Evolutionary conservation across 768 basidiomycete genomes (phyloP), one percentile per base, ranked within the genome.

Genomic region (Mrakia blollopis): DNA sequence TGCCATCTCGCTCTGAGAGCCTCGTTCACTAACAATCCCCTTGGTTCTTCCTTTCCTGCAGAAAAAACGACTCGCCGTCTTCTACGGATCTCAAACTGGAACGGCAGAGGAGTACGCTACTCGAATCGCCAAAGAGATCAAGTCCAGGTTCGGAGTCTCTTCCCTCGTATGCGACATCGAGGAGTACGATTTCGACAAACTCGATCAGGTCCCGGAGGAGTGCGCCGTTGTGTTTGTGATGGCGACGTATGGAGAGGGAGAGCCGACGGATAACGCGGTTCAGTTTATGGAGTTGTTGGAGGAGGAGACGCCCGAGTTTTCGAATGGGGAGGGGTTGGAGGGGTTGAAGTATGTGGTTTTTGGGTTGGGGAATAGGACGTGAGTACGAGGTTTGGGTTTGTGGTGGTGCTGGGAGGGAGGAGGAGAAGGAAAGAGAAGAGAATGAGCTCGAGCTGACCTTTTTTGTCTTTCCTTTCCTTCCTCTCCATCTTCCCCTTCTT

Each of bases 191-290:
- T 98, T 98, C 82, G 93, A 95, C 83, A 94, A 92, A 83, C 89
- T 98, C 79, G 96, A 98, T 84, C 87, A 90, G 82, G 83, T 98
- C 39, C 92, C 97, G 0, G 91, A 91, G 80, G 91, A 94, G 83
- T 90, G 88, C 79, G 91, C 90, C 28, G 93, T 90, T 75, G 89
- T 99, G 84, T 98, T 99, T 83, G 93, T 95, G 81, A 88, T 98
- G 89, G 96, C 96, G 16, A 98, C 96, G 18, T 99, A 99, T 81
- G 96, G 96, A 79, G 96, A 99, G 86, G 96, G 96, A 76, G 96
- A 99, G 84, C 96, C 96, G 44, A 98, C 96, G 16, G 96, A 99
- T 83, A 99, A 98, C 83, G 94, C 96, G 8, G 92, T 97, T 21
- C 89, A 91, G 79, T 89, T 99, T 80, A 91, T 94, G 89, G 93